Base-by-base conservation (phyloP, 768 basidiomycete species). In the Termitomyces sp. region DNA sequence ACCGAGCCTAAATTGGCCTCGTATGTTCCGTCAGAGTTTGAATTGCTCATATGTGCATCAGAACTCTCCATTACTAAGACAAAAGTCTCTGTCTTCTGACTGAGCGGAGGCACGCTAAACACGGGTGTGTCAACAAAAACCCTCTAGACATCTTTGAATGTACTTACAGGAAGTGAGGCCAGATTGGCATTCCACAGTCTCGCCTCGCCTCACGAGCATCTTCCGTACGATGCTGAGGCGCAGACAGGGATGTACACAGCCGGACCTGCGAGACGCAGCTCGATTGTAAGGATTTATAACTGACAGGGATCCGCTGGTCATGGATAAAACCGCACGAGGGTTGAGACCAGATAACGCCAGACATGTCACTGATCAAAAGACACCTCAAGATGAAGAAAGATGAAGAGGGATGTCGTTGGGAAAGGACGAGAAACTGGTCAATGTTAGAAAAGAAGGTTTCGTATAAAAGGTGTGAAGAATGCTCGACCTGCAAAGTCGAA, bases 91-190 rank as follows among this genome's bases (percentile, higher is more conserved):
- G 56, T 50, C 46, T 23, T 45, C 23, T 46, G 33, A 5, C 47
- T 48, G 1, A 44, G 6, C 17, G 58, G 60, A 23, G 49, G 50
- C 41, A 38, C 52, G 46, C 63, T 64, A 35, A n/a, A 40, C 2
- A 40, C 21, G 11, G 30, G 11, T 11, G 11, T 11, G 21, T 51
- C 31, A 55, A 41, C 31, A 48, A 38, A 35, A 45, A 11, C 48
- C 26, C 3, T 15, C 35, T 9, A 15, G 8, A 7, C 38, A 52
- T 30, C 15, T 35, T 41, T 31, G 23, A 30, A 5, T 2, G 12
- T 14, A 64, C 67, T 60, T 40, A 71, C 71, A 72, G 47, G 3
- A 68, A 58, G 10, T 35, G 31, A 11, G 68, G 67, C 64, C 63
- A 64, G 19, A 67, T 61, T 8, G 59, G 35, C 12, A 46, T 19